Evolutionary conservation across 257 asterid genomes (phyloP), one percentile per base, ranked within the genome.

Genomic region (Primulina tabacum): DNA sequence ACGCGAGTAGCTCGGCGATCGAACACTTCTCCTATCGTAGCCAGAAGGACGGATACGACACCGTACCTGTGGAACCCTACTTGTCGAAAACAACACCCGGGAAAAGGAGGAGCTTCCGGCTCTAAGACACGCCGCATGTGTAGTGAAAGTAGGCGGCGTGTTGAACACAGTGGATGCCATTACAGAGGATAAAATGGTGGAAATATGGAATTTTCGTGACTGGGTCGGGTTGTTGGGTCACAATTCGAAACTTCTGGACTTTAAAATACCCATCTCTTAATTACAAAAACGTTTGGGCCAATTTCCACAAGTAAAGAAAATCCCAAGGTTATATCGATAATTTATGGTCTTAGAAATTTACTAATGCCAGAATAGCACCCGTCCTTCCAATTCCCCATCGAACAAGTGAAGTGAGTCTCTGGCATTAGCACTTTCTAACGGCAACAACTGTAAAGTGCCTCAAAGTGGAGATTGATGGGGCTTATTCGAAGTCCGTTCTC

Each of bases 151-250:
- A 60, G 83, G 84, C 69, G 84, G 86, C 67, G 83, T 60, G 43
- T 82, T 79, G 18, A 84, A 64, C 64, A 77, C 64, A 28, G 78
- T 40, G 67, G 84, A 69, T 63, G 90, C 90, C 90, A 82, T 82
- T 58, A 66, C 47, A 43, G 70, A 40, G 71, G 29, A 76, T 38
- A 69, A 28, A 28, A 28, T 28, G 4, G 30, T 28, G 30, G 30
- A 28, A 28, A 28, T 24, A 24, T 24, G 26, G 26, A 24, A 24
- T 24, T 24, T 24, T 24, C 26, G 26, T 24, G 26, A 24, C 26
- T 24, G 26, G 26, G 26, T 24, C 26, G 26, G 26, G 26, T 24
- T 24, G 26, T 24, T 24, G 26, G 26, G 1, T 30, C 4, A 30
- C 33, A 30, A 30, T 30, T 2, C 4, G 33, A 30, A 30, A 30